A percentile compares a stretch with the other conserved stretches of the same genome.
Evolutionary conservation across 1,284 basidiomycete genomes (phyloP).

Genomic region (Ceratobasidium sp.): DNA sequence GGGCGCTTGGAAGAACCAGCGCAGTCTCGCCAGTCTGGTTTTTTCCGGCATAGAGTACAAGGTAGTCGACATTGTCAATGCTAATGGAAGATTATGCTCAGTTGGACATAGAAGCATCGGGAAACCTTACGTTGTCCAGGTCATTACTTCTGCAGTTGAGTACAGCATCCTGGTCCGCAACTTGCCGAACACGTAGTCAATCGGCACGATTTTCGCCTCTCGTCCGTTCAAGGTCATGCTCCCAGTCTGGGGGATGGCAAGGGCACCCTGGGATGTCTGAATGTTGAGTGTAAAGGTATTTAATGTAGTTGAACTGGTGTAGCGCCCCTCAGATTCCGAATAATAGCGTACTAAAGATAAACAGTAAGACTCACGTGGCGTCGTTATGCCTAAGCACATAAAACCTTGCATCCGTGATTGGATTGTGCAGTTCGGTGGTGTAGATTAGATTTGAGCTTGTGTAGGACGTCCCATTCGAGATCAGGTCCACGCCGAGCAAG

Average conservation of each 20-base stretch:
- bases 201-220: slow-evolving; percentile 44
- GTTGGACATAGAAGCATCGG: slow-evolving; percentile 27
- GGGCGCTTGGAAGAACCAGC: slow-evolving; percentile 52
- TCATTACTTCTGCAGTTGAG: slow-evolving; percentile 45
- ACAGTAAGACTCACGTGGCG: slow-evolving; percentile 45
- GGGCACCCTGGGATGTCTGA: slow-evolving; percentile 43
- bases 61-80: slow-evolving; percentile 41
- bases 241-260: slow-evolving; percentile 39
- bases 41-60: slow-evolving; percentile 35
- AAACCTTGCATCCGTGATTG: slow-evolving; percentile 45
- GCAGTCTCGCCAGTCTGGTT: slow-evolving; percentile 58
- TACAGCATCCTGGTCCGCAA: slow-evolving; percentile 33
- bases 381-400: slow-evolving; percentile 50
- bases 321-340: neutral
- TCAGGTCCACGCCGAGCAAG: slow-evolving; percentile 42
- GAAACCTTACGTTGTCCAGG: slow-evolving; percentile 43
- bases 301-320: neutral
- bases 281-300: slow-evolving; percentile 43
- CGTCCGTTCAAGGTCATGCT: slow-evolving; percentile 42
- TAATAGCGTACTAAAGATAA: neutral
- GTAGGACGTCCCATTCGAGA: slow-evolving; percentile 44
- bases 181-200: slow-evolving; percentile 37
- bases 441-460: slow-evolving; percentile 40
- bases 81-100: neutral
- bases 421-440: slow-evolving; percentile 43